Evolutionary conservation across 2,329 filamentous ascomycete species (phyloP).

Genomic region (Coniochaeta sp.): DNA sequence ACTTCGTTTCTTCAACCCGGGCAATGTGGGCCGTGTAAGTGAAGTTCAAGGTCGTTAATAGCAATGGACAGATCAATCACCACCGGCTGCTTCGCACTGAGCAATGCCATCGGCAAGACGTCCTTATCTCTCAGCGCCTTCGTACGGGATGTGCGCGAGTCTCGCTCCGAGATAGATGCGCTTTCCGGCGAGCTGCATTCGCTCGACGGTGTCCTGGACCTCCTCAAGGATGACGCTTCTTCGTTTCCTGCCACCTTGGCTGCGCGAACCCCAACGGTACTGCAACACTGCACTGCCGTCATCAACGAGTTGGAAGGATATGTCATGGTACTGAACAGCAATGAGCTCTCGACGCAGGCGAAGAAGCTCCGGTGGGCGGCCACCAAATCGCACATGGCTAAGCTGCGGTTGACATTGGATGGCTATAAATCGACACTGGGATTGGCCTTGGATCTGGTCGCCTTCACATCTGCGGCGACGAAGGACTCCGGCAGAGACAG

Average conservation of each 20-base stretch:
- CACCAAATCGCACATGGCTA: conserved; percentile 21
- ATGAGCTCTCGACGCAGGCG: conserved; percentile 23
- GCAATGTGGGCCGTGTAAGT: not conserved
- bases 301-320: conserved; percentile 27
- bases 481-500: not conserved
- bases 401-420: conserved; percentile 24
- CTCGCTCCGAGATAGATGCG: conserved; percentile 27
- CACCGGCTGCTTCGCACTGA: conserved; percentile 27
- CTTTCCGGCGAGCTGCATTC: conserved; percentile 33
- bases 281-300: conserved; percentile 25
- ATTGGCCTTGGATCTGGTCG: conserved; percentile 31
- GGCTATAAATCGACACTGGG: conserved; percentile 30
- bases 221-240: conserved; percentile 29
- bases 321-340: conserved; percentile 21
- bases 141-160: conserved; percentile 31
- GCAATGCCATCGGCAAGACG: conserved; percentile 25
- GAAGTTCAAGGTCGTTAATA: not conserved
- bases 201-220: conserved; percentile 27
- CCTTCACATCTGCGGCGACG: conserved; percentile 13
- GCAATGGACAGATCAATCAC: conserved; percentile 23
- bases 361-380: conserved; percentile 29
- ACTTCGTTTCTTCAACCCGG: not conserved
- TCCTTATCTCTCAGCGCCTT: conserved; percentile 23
- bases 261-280: conserved; percentile 23
- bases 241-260: conserved; percentile 27